Base-by-base conservation (phyloP, 1,284 basidiomycete genomes). In the Uromyces viciae-fabae region DNA sequence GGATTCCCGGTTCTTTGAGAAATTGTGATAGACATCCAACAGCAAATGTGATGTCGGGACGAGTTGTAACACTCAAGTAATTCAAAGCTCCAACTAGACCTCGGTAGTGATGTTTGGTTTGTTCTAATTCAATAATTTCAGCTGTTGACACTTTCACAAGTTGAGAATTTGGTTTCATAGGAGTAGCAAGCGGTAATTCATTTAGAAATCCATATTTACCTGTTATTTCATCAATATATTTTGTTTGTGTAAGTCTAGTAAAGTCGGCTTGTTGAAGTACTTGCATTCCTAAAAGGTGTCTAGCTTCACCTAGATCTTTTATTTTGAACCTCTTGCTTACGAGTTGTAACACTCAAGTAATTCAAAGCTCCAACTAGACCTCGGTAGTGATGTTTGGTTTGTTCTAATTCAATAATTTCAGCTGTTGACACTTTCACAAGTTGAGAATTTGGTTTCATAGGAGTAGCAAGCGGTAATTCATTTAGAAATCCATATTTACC, bases 21-120 rank as follows among this genome's bases (percentile, higher is more conserved):
- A 56, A 58, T 17, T 52, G 52, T 17, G 54, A 75, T 2, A 75
- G 31, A 7, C 56, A 49, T 40, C 72, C 72, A 19, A 75, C 72
- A 11, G 72, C 46, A 58, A 56, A 58, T 22, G 25, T 42, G 11
- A 75, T 54, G 25, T 75, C 54, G 9, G 72, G 72, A 1, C 52
- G 14, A 22, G 72, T 75, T 19, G 52, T 56, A 31, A 54, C 40
- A 22, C 52, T 25, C 1, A 74, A 36, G 31, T 74, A 74, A 46
- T 54, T 58, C 14, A 74, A 25, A 17, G 52, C 40, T 1, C 72
- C 72, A 9, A 74, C 9, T 1, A 42, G 38, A 9, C 28, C 25
- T 3, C 38, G 4, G 22, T 66, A 66, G n/a, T n/a, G n/a, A n/a
- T n/a, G n/a, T n/a, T n/a, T n/a, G n/a, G n/a, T n/a, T n/a, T n/a